Evolutionary conservation across 352 stramenopile genomes (phyloP).

Genomic region (Saprolegnia diclina): DNA sequence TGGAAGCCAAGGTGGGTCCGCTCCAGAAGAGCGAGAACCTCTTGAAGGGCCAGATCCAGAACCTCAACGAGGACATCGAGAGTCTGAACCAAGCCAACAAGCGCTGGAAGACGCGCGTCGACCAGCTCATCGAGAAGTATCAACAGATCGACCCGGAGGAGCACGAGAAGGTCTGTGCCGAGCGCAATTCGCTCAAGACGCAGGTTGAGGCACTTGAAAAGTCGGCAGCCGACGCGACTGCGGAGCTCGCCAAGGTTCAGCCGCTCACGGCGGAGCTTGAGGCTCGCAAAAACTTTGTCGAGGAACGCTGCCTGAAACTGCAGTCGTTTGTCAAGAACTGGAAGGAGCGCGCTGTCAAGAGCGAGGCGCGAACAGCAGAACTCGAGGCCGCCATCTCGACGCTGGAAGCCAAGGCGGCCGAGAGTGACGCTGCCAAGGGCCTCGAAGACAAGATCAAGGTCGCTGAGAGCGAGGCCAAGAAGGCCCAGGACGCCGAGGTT

Average conservation of each 20-base stretch:
- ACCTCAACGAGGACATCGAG: slow-evolving; percentile 56
- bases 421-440: slow-evolving; percentile 36
- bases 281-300: slow-evolving; percentile 43
- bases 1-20: slow-evolving; percentile 51
- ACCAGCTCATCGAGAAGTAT: slow-evolving; percentile 79
- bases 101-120: slow-evolving; percentile 72
- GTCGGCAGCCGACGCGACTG: neutral
- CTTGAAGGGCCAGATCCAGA: slow-evolving; percentile 48
- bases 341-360: slow-evolving; percentile 34
- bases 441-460: slow-evolving; percentile 38
- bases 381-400: slow-evolving; percentile 35
- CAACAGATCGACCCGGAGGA: slow-evolving; percentile 71
- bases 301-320: slow-evolving; percentile 66
- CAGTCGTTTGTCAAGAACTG: slow-evolving; percentile 78
- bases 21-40: slow-evolving; percentile 40
- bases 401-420: slow-evolving; percentile 19
- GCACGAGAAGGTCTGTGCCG: slow-evolving; percentile 57
- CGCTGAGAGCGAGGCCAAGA: slow-evolving; percentile 35
- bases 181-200: slow-evolving; percentile 48
- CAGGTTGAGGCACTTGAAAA: slow-evolving; percentile 43
- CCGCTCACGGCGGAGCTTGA: slow-evolving; percentile 45
- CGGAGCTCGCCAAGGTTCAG: slow-evolving; percentile 11
- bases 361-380: slow-evolving; percentile 7
- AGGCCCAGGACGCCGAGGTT: slow-evolving; percentile 32
- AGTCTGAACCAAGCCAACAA: slow-evolving; percentile 58